Percentiles rank a stretch among this genome's conserved stretches.
Evolutionary conservation across 2,329 filamentous ascomycete genomes (phyloP).

Genomic region (Exophiala dermatitidis): DNA sequence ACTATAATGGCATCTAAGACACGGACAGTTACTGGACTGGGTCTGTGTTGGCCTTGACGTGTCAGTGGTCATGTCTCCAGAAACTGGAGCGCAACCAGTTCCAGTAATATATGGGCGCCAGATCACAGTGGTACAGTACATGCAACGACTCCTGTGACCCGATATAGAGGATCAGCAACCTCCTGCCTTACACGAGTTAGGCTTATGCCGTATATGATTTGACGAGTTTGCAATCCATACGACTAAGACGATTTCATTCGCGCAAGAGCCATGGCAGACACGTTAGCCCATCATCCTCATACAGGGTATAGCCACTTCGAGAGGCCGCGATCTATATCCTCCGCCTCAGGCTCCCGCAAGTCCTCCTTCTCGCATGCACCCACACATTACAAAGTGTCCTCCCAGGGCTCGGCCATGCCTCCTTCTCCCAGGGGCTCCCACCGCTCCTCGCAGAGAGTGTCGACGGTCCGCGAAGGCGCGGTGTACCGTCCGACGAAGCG

Average conservation of each 20-base stretch:
- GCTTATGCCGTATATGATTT: not conserved
- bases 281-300: slow-evolving; percentile 16
- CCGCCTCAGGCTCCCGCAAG: slow-evolving; percentile 47
- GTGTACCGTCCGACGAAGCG: slow-evolving; percentile 38
- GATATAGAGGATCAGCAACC: not conserved
- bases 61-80: not conserved
- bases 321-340: slow-evolving; percentile 34
- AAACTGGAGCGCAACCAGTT: not conserved
- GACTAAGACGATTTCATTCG: not conserved
- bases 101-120: no score
- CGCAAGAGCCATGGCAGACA: slow-evolving; percentile 12
- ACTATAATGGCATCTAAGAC: not conserved
- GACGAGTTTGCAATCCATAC: not conserved
- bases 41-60: not conserved
- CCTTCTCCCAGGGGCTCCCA: slow-evolving; percentile 44
- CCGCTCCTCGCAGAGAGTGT: slow-evolving; percentile 34
- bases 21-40: not conserved
- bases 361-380: slow-evolving; percentile 28
- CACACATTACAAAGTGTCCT: slow-evolving; percentile 42
- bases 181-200: not conserved
- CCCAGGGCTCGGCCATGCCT: slow-evolving; percentile 51
- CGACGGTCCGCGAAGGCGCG: slow-evolving; percentile 28
- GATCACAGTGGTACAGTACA: no score
- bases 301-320: slow-evolving; percentile 9
- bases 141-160: not conserved